phyloP scores from a whole-genome alignment of 2,329 filamentous ascomycete species.

The Aspergillus jensenii region DNA sequence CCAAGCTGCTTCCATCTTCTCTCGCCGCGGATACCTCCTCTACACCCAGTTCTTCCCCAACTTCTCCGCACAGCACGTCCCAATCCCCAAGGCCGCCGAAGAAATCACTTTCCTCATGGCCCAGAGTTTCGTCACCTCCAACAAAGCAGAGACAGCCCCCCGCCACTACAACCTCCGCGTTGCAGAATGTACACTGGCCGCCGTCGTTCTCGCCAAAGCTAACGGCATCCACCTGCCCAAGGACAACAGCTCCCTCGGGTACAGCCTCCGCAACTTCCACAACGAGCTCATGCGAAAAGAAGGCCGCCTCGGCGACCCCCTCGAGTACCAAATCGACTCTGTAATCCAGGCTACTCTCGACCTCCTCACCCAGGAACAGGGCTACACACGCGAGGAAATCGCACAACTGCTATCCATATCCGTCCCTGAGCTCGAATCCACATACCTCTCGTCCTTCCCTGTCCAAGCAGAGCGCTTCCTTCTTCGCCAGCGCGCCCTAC shows the following conservation, averaged over 20 bases:
- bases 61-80: conserved; percentile 73
- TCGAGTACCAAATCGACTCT: conserved; percentile 68
- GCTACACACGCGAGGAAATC: conserved; percentile 87
- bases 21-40: conserved; percentile 77
- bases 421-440: conserved; percentile 69
- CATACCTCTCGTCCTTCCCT: conserved; percentile 84
- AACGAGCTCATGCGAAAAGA: conserved; percentile 68
- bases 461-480: conserved; percentile 85
- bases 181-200: conserved; percentile 90
- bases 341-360: conserved; percentile 69
- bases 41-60: conserved; percentile 86
- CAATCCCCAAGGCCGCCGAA: conserved; percentile 76
- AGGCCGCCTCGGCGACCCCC: conserved; percentile 48
- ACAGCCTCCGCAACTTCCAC: conserved; percentile 84
- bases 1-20: conserved; percentile 93
- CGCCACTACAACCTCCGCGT: conserved; percentile 96
- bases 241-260: conserved; percentile 79
- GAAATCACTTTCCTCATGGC: conserved; percentile 91
- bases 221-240: conserved; percentile 65
- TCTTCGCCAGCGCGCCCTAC: conserved; percentile 80
- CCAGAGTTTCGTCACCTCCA: conserved; percentile 88
- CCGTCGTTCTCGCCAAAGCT: conserved; percentile 63
- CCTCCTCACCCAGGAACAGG: conserved; percentile 73
- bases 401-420: conserved; percentile 68
- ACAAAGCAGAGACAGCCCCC: conserved; percentile 91